Base-by-base conservation (phyloP, 495 filamentous ascomycete genomes). In the Tuber brumale region DNA sequence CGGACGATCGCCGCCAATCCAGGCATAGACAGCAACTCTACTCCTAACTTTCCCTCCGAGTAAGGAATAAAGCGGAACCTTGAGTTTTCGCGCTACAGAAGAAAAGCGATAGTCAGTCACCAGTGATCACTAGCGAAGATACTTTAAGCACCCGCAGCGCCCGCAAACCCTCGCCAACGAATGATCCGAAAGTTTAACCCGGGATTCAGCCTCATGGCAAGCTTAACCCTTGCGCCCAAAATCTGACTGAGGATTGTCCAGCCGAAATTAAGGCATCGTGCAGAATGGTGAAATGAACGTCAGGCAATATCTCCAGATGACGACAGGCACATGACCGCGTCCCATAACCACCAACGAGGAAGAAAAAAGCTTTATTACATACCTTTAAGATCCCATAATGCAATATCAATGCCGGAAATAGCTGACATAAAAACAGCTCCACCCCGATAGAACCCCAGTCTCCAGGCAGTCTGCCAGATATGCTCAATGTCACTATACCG, bases 1-100 rank as follows among this genome's bases (percentile, higher is more conserved):
- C 9, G 92, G 92, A n/a, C 92, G 86, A 80, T 95, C 92, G 12
- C 92, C 92, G 45, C 92, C 92, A 81, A 95, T 93, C 92, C 92
- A 95, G n/a, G 91, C 89, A 81, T 95, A 95, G 6, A 95, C 92
- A 77, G 88, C 89, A 42, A 93, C 83, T 82, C 91, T 92, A 80
- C 91, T 85, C 43, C 92, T 86, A 51, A 94, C 90, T 79, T 92
- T 92, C 27, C 92, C 92, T 21, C 92, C 92, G 4, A 95, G 85
- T 19, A 95, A 85, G 78, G 93, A 89, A 79, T 92, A 90, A 41
- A 95, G 87, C 1, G 92, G 92, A 2, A 94, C 90, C 18, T 88
- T 87, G 31, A 94, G 84, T 76, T 85, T 89, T 57, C 85, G 83
- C 12, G 85, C 86, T 87, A 72, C 71, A 61, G 45, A 5, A 71